Base-by-base conservation (phyloP, 163 green algal genomes). In the Scenedesmus sp. region DNA sequence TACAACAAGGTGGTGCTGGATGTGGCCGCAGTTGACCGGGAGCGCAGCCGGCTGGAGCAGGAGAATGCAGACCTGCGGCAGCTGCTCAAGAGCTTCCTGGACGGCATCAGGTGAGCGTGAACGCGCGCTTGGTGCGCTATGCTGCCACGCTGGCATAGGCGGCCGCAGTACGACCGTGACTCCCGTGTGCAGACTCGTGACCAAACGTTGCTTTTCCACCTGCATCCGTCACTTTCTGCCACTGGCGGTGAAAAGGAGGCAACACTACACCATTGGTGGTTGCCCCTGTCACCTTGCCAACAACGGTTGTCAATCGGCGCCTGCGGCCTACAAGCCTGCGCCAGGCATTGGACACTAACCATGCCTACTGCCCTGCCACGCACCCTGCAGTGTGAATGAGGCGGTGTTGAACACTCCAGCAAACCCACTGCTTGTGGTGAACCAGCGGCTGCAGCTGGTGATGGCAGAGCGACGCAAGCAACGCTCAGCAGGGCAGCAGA, bases 371-470 rank as follows among this genome's bases (percentile, higher is more conserved):
- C 78, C 24, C 78, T 56, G 76, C 76, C 40, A 0, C 73, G 37
- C 15, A 12, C 33, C 2, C 10, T 84, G 85, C 85, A 90, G 88
- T 61, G 97, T 98, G 43, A 97, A 97, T 91, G 94, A 96, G 46
- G 95, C 97, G 49, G 96, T 98, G 37, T 93, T 98, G 59, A 96
- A 97, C 91, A 96, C 96, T 89, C 97, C 96, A 33, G 89, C 94
- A 76, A 98, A 98, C 94, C 95, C 96, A 78, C 94, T 98, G 40
- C 90, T 98, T 81, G 94, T 98, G 16, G 93, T 98, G 88, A 98
- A 98, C 93, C 92, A 97, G 59, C 88, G 94, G 20, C 91, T 98
- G 92, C 96, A 97, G 94, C 92, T 94, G 61, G 91, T 90, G 3
- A 86, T 95, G 70, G 81, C 88, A 40, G 90, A 93, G 91, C 91